A percentile compares a stretch with the other conserved stretches of the same genome.
Evolutionary conservation across 129 eudicot genomes (phyloP).

Genomic region (Centrapalus pauciflorus): DNA sequence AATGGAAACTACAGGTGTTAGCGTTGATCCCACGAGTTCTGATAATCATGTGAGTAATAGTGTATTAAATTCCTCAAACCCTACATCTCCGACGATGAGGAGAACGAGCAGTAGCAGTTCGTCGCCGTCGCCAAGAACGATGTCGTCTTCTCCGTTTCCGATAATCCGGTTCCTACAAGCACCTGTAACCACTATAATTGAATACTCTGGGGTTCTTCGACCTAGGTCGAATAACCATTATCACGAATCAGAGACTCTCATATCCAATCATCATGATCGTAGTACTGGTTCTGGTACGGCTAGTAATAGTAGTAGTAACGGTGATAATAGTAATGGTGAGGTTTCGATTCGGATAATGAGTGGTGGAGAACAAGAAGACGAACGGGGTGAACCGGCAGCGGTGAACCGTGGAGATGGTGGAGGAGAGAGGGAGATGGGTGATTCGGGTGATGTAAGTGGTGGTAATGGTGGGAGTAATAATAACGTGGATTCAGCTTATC

Average conservation of each 20-base stretch:
- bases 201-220: conserved; percentile 44
- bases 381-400: conserved; percentile 14
- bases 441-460: conserved; percentile 19
- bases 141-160: conserved; percentile 31
- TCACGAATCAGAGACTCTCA: conserved; percentile 36
- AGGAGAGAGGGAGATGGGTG: conserved; percentile 27
- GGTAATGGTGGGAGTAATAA: conserved; percentile 15
- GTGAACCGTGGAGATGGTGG: conserved; percentile 14
- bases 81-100: conserved; percentile 16
- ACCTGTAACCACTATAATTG: conserved; percentile 57
- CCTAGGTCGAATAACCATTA: conserved; percentile 30
- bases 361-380: conserved; percentile 37
- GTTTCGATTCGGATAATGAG: conserved; percentile 64
- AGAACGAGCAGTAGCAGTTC: conserved; percentile 12
- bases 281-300: conserved; percentile 2
- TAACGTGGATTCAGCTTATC: conserved; percentile 35
- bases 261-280: conserved; percentile 12
- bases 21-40: conserved; percentile 21
- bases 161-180: conserved; percentile 52
- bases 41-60: conserved; percentile 15
- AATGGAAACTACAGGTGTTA: conserved; percentile 31
- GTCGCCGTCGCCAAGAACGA: conserved; percentile 27
- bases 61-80: conserved; percentile 17
- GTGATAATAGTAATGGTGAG: conserved; percentile 40
- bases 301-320: conserved; percentile 18